phyloP scores from a whole-genome alignment of 2,329 filamentous ascomycete genomes.

The Colletotrichum tamarilloi region DNA sequence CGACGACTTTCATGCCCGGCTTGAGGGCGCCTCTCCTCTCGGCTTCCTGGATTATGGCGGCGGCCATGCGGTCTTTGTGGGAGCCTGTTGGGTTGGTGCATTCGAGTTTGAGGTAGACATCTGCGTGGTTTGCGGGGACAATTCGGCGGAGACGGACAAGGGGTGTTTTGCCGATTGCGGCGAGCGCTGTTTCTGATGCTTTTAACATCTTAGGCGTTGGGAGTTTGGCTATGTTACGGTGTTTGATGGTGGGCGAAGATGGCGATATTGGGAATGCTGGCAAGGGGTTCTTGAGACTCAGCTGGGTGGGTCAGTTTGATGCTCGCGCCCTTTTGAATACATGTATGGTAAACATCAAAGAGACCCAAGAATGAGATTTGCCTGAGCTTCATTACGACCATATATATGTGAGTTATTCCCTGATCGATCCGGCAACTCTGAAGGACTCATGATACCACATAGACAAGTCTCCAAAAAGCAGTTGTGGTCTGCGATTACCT shows the following conservation, averaged over 20 bases:
- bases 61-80: conserved; percentile 34
- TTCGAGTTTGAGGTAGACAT: conserved; percentile 29
- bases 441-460: no score
- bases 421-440: no score
- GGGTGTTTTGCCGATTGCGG: conserved; percentile 31
- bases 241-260: neutral
- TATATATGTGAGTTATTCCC: no score
- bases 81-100: conserved; percentile 35
- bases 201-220: neutral
- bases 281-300: neutral
- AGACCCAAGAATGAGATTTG: no score
- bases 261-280: neutral
- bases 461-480: no score
- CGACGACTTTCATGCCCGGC: conserved; percentile 19
- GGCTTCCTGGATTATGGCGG: conserved; percentile 27
- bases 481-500: no score
- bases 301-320: neutral
- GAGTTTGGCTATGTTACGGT: no score
- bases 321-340: neutral
- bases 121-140: conserved; percentile 14
- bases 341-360: no score
- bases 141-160: conserved; percentile 18
- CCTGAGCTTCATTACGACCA: no score
- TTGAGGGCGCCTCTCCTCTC: conserved; percentile 14
- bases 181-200: neutral